These are phyloP conservation scores for Crepidotus variabilis DNA, from an alignment of 768 basidiomycete species.

Conservation along the genomic window DNA sequence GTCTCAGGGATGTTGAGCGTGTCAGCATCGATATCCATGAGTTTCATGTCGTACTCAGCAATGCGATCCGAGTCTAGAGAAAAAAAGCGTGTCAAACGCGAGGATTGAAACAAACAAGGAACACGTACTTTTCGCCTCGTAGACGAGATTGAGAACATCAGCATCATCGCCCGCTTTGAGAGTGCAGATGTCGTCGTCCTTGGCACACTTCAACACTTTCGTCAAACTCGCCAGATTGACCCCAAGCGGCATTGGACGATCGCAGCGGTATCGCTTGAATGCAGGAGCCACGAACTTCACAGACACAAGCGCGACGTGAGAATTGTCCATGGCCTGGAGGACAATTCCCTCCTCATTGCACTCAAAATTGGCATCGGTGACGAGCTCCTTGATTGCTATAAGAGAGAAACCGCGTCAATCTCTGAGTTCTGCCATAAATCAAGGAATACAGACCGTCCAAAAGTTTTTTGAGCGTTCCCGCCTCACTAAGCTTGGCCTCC, in stretches of 20 bases:
- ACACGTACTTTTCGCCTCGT: slow-evolving; percentile 82
- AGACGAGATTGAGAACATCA: slow-evolving; percentile 83
- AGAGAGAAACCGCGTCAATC: slow-evolving; percentile 7
- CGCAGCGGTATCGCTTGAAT: slow-evolving; percentile 89
- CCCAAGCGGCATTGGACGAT: slow-evolving; percentile 89
- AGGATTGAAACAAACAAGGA: slow-evolving; percentile 3
- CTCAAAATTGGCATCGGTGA: slow-evolving; percentile 96
- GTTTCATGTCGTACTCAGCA: slow-evolving; percentile 98
- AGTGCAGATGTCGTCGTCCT: slow-evolving; percentile 90
- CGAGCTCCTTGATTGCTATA: slow-evolving; percentile 93
- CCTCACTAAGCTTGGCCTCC: slow-evolving; percentile 89
- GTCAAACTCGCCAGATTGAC: slow-evolving; percentile 84
- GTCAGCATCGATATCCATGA: slow-evolving; percentile 99
- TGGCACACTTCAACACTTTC: slow-evolving; percentile 96
- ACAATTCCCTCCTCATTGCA: slow-evolving; percentile 94
- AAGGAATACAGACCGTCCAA: slow-evolving; percentile 67
- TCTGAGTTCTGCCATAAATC: neutral
- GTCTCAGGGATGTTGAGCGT: slow-evolving; percentile 95
- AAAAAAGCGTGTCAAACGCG: neutral
- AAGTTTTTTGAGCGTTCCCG: slow-evolving; percentile 86
- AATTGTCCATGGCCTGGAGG: slow-evolving; percentile 99
- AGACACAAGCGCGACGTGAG: slow-evolving; percentile 94
- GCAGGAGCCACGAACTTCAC: slow-evolving; percentile 76
- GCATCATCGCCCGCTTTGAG: slow-evolving; percentile 90
- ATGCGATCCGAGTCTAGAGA: slow-evolving; percentile 81